phyloP scores from a whole-genome alignment of 768 basidiomycete genomes.

The Mycena galopus region DNA sequence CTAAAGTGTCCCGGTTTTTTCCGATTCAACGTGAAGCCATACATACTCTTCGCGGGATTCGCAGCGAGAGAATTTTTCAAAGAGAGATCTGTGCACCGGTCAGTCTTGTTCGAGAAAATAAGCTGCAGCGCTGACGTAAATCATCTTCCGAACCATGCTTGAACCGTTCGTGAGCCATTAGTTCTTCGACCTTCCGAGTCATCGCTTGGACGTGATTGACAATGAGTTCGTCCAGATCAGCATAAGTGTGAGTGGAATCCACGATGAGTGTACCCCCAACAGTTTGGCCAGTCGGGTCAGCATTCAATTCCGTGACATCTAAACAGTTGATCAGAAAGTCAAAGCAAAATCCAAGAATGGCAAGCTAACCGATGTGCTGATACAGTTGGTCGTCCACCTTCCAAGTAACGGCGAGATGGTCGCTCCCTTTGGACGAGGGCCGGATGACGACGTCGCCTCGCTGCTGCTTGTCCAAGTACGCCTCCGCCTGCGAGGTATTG shows the following conservation, averaged over 20 bases:
- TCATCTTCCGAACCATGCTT: constrained; percentile 90
- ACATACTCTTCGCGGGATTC: constrained; percentile 94
- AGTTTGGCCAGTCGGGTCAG: constrained; percentile 77
- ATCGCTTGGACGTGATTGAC: constrained; percentile 97
- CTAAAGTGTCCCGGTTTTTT: constrained; percentile 94
- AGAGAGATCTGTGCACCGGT: constrained; percentile 72
- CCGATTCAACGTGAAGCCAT: constrained; percentile 93
- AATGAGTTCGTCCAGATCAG: constrained; percentile 96
- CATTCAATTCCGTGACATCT: constrained; percentile 89
- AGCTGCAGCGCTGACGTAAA: constrained; percentile 67
- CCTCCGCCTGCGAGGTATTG: constrained; percentile 90
- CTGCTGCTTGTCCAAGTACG: constrained; percentile 89
- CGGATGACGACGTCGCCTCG: constrained; percentile 97
- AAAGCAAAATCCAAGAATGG: constrained; percentile 5
- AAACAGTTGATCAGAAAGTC: constrained; percentile 11
- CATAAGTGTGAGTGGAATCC: constrained; percentile 84
- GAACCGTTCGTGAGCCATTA: constrained; percentile 96
- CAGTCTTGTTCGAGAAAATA: constrained; percentile 14
- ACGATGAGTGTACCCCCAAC: constrained; percentile 76
- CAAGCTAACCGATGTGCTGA: constrained; percentile 90
- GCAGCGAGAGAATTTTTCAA: constrained; percentile 92
- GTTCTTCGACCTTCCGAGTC: constrained; percentile 91
- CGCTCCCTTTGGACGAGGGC: constrained; percentile 92
- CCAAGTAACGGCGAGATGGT: constrained; percentile 98
- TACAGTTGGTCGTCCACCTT: constrained; percentile 97